Evolutionary conservation across 305 asterid species (phyloP).

Genomic region (Fraxinus xanthoxyloides): DNA sequence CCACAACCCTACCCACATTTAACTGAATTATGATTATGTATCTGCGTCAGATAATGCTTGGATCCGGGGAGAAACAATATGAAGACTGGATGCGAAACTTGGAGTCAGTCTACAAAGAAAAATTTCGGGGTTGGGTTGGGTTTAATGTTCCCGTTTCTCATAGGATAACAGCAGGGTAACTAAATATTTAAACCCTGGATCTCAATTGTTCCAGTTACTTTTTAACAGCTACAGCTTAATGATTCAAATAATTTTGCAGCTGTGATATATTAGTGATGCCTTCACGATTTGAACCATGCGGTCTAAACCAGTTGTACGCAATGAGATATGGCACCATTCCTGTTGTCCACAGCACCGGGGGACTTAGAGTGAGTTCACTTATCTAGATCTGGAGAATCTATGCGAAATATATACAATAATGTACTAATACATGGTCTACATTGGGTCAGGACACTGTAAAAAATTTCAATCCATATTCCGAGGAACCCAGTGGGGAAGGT

Average conservation of each 20-base stretch:
- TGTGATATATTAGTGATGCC: slow-evolving; percentile 93
- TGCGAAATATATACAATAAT: not conserved
- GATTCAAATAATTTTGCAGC: slow-evolving; percentile 42
- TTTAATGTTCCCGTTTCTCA: slow-evolving; percentile 92
- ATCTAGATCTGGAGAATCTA: not conserved
- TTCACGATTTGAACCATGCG: slow-evolving; percentile 97
- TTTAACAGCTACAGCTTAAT: slow-evolving; percentile 8
- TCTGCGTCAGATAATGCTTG: slow-evolving; percentile 80
- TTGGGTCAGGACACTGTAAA: slow-evolving; percentile 73
- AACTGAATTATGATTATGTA: not conserved
- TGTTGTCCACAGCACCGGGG: slow-evolving; percentile 90
- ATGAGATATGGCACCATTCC: slow-evolving; percentile 93
- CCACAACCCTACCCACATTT: not conserved
- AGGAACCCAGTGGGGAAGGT: slow-evolving; percentile 69
- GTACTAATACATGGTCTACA: slow-evolving; percentile 9
- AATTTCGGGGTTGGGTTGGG: slow-evolving; percentile 96
- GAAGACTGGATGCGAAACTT: slow-evolving; percentile 95
- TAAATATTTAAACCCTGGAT: not conserved
- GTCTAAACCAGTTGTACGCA: slow-evolving; percentile 90
- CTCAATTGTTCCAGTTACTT: not conserved
- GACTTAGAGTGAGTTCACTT: slow-evolving; percentile 68
- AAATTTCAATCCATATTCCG: slow-evolving; percentile 70
- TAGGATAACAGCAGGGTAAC: slow-evolving; percentile 82
- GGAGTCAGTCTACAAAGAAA: slow-evolving; percentile 58
- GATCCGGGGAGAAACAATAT: slow-evolving; percentile 93